Evolutionary conservation across 148 eudicot genomes (phyloP), one percentile per base, ranked within the genome.

Genomic region (Rhododendron ferrugineum): DNA sequence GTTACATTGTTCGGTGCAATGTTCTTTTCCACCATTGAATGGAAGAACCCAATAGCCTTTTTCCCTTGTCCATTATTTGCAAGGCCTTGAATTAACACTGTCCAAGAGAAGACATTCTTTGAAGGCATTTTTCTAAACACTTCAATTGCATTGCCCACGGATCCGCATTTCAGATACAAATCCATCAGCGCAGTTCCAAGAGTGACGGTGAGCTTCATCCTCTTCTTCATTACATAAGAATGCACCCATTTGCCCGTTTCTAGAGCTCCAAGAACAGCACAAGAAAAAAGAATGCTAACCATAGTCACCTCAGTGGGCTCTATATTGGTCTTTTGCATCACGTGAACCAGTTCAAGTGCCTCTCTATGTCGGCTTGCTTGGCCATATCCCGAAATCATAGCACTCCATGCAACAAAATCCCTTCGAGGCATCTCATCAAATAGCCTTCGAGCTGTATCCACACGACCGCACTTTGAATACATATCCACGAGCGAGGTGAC

Each of bases 371-470:
- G 83, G 68, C 66, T 75, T 36, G 90, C 85, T 80, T 86, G 90
- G 50, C 73, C 85, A 68, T 88, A 90, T 32, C 90, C 90, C 9
- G 91, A 88, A 11, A 90, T 90, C 91, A 90, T 90, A 18, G 90
- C 89, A 44, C 90, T 90, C 91, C 91, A 90, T 1, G 90, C 91
- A 76, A 90, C 90, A 79, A 90, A 90, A 86, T 90, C 89, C 58
- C 66, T 88, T 10, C 8, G 80, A 28, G 81, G 34, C 87, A 88
- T 88, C 79, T 78, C 60, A 86, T 88, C 90, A 79, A 90, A 90
- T 84, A 88, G 44, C 10, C 58, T 5, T 36, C 89, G 82, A 0
- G 90, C 91, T 49, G 28, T 62, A 28, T 88, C 90, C 79, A 88
- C 82, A 79, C 34, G 81, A 23, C 91, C 91, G 26, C 91, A 90